phyloP scores from a whole-genome alignment of 495 filamentous ascomycete genomes.

The Xylaria cubensis region DNA sequence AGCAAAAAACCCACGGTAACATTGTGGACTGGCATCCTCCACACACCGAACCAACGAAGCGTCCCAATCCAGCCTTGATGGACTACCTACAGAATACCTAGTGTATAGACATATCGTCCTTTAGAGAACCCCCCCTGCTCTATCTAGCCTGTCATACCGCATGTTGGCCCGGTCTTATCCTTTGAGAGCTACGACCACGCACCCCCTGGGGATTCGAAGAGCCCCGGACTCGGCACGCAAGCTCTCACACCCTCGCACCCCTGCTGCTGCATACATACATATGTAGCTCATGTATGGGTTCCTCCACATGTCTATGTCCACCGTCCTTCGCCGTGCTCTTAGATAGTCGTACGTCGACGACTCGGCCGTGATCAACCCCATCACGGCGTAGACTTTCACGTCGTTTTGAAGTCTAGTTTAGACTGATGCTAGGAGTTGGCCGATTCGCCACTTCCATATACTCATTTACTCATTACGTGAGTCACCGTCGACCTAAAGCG shows the following conservation, averaged over 20 bases:
- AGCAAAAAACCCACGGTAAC: conserved; percentile 26
- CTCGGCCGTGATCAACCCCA: conserved; percentile 40
- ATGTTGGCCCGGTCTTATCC: conserved; percentile 37
- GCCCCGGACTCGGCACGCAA: conserved; percentile 33
- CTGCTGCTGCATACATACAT: conserved; percentile 47
- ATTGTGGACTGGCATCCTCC: conserved; percentile 32
- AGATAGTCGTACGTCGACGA: conserved; percentile 38
- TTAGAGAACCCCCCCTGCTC: conserved; percentile 35
- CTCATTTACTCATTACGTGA: conserved; percentile 9
- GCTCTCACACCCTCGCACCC: conserved; percentile 35
- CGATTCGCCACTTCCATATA: conserved; percentile 20
- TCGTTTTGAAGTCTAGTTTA: conserved; percentile 30
- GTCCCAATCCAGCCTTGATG: conserved; percentile 25
- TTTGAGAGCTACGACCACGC: conserved; percentile 42
- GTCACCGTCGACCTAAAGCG: background rate
- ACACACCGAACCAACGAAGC: conserved; percentile 24
- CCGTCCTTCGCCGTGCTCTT: conserved; percentile 41
- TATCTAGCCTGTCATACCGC: conserved; percentile 46
- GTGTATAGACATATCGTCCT: conserved; percentile 26
- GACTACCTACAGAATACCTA: conserved; percentile 24
- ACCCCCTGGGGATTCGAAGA: conserved; percentile 41
- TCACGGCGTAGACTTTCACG: conserved; percentile 37
- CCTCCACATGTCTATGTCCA: conserved; percentile 45
- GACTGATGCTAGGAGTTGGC: conserved; percentile 35
- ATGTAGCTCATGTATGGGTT: conserved; percentile 45